Percentiles rank a stretch among this genome's conserved stretches.
Conservation (phyloP, 129 eudicot species). For the Arctium minus region DNA sequence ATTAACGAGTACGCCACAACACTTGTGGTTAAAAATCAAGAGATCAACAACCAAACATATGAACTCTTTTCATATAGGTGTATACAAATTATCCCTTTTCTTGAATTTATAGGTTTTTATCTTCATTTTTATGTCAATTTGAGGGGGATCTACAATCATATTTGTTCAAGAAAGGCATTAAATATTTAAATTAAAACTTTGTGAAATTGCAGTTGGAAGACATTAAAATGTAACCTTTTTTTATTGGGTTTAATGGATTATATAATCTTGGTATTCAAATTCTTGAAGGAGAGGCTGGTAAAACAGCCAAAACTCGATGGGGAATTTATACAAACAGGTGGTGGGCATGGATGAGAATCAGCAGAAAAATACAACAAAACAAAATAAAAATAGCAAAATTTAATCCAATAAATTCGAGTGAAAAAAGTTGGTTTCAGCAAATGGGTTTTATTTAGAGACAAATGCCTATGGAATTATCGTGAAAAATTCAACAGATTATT, state of each 20-base stretch:
- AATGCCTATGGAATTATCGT: not conserved
- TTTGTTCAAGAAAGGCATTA: not conserved
- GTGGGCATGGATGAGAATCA: not conserved
- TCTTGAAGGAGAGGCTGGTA: not conserved
- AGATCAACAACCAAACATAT: not conserved
- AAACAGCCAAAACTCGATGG: not conserved
- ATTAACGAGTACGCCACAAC: too few relatives aligned
- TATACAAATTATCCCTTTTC: too few relatives aligned
- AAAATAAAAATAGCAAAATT: not conserved
- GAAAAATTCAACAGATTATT: not conserved
- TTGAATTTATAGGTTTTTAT: too few relatives aligned
- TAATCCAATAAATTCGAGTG: not conserved
- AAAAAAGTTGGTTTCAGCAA: not conserved
- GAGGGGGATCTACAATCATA: not conserved
- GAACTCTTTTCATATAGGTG: too few relatives aligned
- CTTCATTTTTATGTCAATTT: too few relatives aligned
- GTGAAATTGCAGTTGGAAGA: not conserved
- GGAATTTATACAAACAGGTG: not conserved
- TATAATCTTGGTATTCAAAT: not conserved
- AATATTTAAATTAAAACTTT: too few relatives aligned
- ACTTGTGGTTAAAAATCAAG: not conserved
- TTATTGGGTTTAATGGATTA: too few relatives aligned
- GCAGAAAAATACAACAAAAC: not conserved
- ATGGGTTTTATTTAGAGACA: not conserved
- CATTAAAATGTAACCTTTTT: not conserved